Evolutionary conservation across 495 filamentous ascomycete genomes (phyloP).

Genomic region (Tuber brumale): DNA sequence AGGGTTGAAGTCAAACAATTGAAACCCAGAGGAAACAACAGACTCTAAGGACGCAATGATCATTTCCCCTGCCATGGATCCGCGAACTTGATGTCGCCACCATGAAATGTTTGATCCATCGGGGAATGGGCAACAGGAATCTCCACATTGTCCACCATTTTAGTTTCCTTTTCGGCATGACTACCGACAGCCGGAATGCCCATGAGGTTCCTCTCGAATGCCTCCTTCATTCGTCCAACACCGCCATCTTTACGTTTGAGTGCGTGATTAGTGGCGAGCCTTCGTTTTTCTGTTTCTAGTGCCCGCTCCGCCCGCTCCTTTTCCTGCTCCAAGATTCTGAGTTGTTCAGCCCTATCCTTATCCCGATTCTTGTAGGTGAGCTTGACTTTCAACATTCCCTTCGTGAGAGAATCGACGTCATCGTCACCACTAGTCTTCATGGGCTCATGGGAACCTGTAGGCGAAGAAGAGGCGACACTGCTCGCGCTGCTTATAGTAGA

Average conservation of each 20-base stretch:
- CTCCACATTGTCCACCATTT: constrained; percentile 19
- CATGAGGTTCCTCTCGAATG: background rate
- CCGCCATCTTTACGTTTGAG: constrained; percentile 7
- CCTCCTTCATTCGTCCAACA: constrained; percentile 9
- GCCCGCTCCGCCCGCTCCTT: constrained; percentile 29
- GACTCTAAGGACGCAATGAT: background rate
- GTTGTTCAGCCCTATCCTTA: constrained; percentile 22
- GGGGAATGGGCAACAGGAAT: background rate
- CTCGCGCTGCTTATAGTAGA: constrained; percentile 16
- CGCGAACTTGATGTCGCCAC: constrained; percentile 27
- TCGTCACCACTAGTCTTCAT: constrained; percentile 8
- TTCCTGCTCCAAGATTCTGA: constrained; percentile 24
- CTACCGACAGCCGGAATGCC: background rate
- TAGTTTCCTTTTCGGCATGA: constrained; percentile 31
- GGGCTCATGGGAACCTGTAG: constrained; percentile 7
- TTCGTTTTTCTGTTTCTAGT: constrained; percentile 23
- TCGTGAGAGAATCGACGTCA: constrained; percentile 21
- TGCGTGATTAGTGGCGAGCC: constrained; percentile 7
- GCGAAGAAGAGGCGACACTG: constrained; percentile 12
- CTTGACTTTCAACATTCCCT: constrained; percentile 30
- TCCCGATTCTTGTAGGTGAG: constrained; percentile 38
- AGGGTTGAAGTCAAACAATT: background rate
- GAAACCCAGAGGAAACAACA: background rate
- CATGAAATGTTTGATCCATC: constrained; percentile 21
- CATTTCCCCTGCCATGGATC: constrained; percentile 10